Conservation (phyloP, 768 basidiomycete genomes). For the Termitomyces sp. region DNA sequence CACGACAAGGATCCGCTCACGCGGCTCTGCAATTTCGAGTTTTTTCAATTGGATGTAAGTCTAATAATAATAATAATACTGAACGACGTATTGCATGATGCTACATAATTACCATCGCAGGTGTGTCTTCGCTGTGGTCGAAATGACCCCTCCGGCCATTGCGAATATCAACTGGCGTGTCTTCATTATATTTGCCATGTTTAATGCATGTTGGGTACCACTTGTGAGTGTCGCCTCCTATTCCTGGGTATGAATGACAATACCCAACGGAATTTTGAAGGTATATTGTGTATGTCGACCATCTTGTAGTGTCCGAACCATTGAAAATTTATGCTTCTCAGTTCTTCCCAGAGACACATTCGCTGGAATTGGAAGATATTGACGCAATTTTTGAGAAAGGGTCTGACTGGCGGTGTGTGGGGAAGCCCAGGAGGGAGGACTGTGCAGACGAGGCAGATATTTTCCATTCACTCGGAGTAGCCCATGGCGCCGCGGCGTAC, state of each 20-base stretch:
- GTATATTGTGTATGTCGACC: conserved; percentile 12
- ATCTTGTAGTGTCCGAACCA: background rate
- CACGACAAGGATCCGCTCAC: conserved; percentile 33
- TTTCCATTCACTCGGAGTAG: too few relatives aligned
- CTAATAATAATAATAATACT: background rate
- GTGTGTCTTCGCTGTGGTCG: conserved; percentile 36
- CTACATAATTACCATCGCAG: conserved; percentile 2
- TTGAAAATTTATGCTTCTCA: background rate
- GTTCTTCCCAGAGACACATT: conserved; percentile 33
- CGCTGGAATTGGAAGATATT: conserved; percentile 35
- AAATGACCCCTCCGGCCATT: conserved; percentile 40
- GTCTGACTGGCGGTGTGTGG: conserved; percentile 38
- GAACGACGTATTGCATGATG: background rate
- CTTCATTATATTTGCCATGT: conserved; percentile 42
- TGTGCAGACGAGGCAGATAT: conserved; percentile 15
- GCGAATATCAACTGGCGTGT: conserved; percentile 39
- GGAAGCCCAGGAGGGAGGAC: conserved; percentile 29
- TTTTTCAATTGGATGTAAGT: conserved; percentile 29
- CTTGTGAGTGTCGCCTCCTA: conserved; percentile 26
- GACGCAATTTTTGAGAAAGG: conserved; percentile 38
- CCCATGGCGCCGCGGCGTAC: too few relatives aligned
- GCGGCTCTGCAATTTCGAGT: conserved; percentile 30
- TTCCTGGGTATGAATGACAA: background rate
- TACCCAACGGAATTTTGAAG: background rate
- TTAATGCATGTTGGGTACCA: conserved; percentile 41